These are phyloP conservation scores for Kluyveromyces nonfermentans DNA, from an alignment of 805 yeast genomes.

Conservation along the genomic window DNA sequence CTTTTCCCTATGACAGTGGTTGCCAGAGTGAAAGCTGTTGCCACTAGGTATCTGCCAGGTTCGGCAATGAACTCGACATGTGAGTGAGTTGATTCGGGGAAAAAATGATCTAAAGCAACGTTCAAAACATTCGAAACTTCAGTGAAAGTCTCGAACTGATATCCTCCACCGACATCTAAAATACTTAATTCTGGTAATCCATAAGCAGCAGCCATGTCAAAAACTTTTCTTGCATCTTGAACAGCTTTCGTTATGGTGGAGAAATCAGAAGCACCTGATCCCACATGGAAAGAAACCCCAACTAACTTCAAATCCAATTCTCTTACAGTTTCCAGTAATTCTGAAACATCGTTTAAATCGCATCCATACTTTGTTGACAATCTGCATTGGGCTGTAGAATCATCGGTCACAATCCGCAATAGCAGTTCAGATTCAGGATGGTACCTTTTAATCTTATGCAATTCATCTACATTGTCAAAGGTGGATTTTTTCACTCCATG, in stretches of 20 bases:
- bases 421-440: slow-evolving; percentile 66
- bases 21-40: slow-evolving; percentile 78
- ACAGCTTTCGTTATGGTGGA: slow-evolving; percentile 61
- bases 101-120: slow-evolving; percentile 44
- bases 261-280: slow-evolving; percentile 82
- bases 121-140: slow-evolving; percentile 50
- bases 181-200: slow-evolving; percentile 36
- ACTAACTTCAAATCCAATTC: slow-evolving; percentile 52
- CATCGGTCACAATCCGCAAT: slow-evolving; percentile 83
- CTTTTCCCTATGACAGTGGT: slow-evolving; percentile 82
- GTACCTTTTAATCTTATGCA: slow-evolving; percentile 55
- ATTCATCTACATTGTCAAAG: slow-evolving; percentile 81
- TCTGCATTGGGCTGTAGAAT: slow-evolving; percentile 76
- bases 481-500: slow-evolving; percentile 62
- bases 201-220: slow-evolving; percentile 48
- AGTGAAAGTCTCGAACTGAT: slow-evolving; percentile 52
- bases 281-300: slow-evolving; percentile 94
- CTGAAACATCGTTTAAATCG: slow-evolving; percentile 41
- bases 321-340: slow-evolving; percentile 52
- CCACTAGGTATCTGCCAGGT: slow-evolving; percentile 86
- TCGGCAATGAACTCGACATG: slow-evolving; percentile 66
- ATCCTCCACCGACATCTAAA: slow-evolving; percentile 93
- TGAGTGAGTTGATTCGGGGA: slow-evolving; percentile 36
- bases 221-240: slow-evolving; percentile 56
- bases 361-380: slow-evolving; percentile 88